Conservation (phyloP, 2,329 filamentous ascomycete genomes). For the Trichoderma koningiopsis region DNA sequence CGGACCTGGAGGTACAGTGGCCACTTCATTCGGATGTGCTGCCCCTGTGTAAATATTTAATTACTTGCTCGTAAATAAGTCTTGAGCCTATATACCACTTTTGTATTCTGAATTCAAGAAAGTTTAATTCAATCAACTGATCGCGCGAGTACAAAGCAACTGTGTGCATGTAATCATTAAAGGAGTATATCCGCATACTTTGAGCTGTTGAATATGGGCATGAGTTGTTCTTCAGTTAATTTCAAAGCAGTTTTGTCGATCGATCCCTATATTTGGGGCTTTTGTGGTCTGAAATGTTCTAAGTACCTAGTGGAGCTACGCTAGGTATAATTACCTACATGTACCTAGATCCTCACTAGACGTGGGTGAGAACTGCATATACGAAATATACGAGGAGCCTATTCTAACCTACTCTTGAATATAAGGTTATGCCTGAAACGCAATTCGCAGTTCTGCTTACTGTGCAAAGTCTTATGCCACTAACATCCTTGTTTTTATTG, state of each 20-base stretch:
- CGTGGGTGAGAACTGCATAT: neutral
- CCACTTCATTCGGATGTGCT: conserved; percentile 19
- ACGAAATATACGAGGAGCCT: conserved; percentile 22
- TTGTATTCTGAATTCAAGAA: conserved; percentile 2
- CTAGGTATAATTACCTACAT: no score
- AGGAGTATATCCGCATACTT: neutral
- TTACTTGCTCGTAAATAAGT: conserved; percentile 16
- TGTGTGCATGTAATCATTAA: neutral
- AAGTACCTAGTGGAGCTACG: neutral
- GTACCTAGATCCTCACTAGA: neutral
- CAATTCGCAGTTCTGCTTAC: neutral
- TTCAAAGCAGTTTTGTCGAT: neutral
- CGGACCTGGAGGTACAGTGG: conserved; percentile 19
- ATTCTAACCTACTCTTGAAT: neutral
- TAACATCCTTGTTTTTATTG: neutral
- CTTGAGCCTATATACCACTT: conserved; percentile 17
- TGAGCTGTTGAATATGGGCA: neutral
- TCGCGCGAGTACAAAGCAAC: neutral
- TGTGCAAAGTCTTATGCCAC: neutral
- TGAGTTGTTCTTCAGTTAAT: neutral
- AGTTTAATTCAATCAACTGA: neutral
- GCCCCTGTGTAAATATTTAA: conserved; percentile 22
- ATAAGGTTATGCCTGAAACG: neutral
- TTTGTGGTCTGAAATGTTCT: neutral
- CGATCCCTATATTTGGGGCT: neutral